Evolutionary conservation across 2,329 filamentous ascomycete species (phyloP).

Genomic region (Fusarium albosuccineum): DNA sequence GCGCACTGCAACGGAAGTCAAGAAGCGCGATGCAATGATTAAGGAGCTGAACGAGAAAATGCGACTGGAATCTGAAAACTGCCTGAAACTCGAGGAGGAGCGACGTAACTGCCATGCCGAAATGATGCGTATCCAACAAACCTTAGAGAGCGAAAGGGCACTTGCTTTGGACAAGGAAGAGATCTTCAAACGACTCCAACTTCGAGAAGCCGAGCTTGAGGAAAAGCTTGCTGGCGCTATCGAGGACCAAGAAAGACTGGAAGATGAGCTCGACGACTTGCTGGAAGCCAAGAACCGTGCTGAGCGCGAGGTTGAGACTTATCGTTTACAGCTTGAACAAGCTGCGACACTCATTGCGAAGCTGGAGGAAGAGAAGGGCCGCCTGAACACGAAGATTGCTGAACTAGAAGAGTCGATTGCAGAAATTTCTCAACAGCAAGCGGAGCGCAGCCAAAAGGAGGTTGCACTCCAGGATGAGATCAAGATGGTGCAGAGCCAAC

Average conservation of each 20-base stretch:
- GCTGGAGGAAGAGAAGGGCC: slow-evolving; percentile 87
- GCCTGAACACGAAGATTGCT: slow-evolving; percentile 75
- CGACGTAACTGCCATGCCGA: slow-evolving; percentile 88
- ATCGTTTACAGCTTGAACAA: slow-evolving; percentile 87
- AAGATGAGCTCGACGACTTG: slow-evolving; percentile 91
- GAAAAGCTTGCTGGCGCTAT: slow-evolving; percentile 94
- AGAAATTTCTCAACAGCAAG: slow-evolving; percentile 77
- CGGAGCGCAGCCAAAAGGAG: slow-evolving; percentile 81
- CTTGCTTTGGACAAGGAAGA: slow-evolving; percentile 98
- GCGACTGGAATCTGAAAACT: slow-evolving; percentile 78
- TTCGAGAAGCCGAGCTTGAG: slow-evolving; percentile 89
- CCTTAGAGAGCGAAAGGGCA: slow-evolving; percentile 94
- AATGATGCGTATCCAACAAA: slow-evolving; percentile 90
- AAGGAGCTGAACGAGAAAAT: slow-evolving; percentile 87
- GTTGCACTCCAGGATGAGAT: slow-evolving; percentile 84
- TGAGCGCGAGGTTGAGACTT: slow-evolving; percentile 85
- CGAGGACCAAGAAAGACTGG: slow-evolving; percentile 92
- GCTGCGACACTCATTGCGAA: slow-evolving; percentile 88
- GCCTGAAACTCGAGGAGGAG: slow-evolving; percentile 89
- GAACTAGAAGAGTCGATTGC: slow-evolving; percentile 79
- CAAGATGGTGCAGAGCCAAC: slow-evolving; percentile 90
- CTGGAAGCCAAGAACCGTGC: slow-evolving; percentile 90
- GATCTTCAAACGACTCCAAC: slow-evolving; percentile 95
- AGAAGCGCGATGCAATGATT: slow-evolving; percentile 95
- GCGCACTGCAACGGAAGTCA: slow-evolving; percentile 91